Conservation (phyloP, 208 protist genomes). For the Strigomonas culicis region DNA sequence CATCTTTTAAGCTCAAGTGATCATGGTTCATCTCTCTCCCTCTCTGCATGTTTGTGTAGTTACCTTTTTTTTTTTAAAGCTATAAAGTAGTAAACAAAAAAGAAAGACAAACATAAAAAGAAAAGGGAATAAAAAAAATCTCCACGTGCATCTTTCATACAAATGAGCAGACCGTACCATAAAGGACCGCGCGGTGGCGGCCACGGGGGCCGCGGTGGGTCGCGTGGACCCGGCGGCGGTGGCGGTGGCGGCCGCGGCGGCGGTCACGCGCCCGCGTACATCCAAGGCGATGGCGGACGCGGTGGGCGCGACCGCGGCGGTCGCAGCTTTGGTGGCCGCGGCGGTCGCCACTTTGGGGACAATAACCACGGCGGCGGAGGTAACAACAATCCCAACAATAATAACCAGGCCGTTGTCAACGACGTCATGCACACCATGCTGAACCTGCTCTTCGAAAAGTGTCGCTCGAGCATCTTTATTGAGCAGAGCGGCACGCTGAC, state of each 20-base stretch:
- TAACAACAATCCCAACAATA: slow-evolving; percentile 24
- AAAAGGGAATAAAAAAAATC: too few relatives aligned
- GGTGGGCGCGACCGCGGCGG: slow-evolving; percentile 17
- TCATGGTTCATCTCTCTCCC: background rate
- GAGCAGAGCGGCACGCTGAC: slow-evolving; percentile 48
- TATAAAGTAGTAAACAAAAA: too few relatives aligned
- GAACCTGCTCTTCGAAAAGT: slow-evolving; percentile 76
- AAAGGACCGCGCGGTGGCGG: background rate
- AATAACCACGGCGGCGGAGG: slow-evolving; percentile 15
- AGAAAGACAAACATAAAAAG: too few relatives aligned
- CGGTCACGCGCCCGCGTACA: slow-evolving; percentile 4
- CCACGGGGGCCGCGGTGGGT: slow-evolving; percentile 1
- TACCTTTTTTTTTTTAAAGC: slow-evolving; percentile 2
- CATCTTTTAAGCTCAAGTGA: background rate
- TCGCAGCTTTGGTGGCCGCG: slow-evolving; percentile 8
- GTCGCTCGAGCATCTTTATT: slow-evolving; percentile 36
- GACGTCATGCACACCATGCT: slow-evolving; percentile 83
- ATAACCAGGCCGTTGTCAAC: slow-evolving; percentile 23
- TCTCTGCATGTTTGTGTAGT: background rate
- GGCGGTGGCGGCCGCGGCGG: slow-evolving; percentile 14
- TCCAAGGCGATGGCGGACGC: background rate
- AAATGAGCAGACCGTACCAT: too few relatives aligned
- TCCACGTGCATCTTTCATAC: background rate
- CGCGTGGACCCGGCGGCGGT: slow-evolving; percentile 19
- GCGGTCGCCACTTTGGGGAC: slow-evolving; percentile 17